Base-by-base conservation (phyloP, 768 basidiomycete species). In the Suillus weaverae region DNA sequence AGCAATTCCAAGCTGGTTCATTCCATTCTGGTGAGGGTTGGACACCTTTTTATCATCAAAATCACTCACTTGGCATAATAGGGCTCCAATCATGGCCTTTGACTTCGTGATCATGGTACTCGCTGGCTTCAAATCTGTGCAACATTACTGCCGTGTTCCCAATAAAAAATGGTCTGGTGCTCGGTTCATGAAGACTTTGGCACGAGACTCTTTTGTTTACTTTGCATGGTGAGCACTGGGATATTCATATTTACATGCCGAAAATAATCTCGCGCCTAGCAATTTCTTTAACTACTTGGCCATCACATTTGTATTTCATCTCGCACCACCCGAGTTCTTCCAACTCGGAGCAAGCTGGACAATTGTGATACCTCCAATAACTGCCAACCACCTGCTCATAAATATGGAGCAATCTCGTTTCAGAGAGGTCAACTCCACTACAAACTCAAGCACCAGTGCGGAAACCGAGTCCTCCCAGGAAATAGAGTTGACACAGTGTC, bases 201-300 rank as follows among this genome's bases (percentile, higher is more conserved):
- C 62, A 26, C 53, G 62, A 60, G 62, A 62, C 41, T 62, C 62
- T 32, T 62, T 62, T 16, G 16, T 62, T n/a, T 62, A 55, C 30
- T 62, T 62, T 56, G 50, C 53, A 20, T 36, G 33, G 62, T 59
- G 32, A 46, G 50, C 20, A 8, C 11, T 11, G 13, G 2, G 13
- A 14, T 41, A 20, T 32, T 26, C 36, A 38, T 35, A 14, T 50
- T 38, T 4, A 5, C 9, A 33, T 26, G 22, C 22, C 10, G 22
- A 20, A 54, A 33, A 26, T 18, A 43, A 57, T n/a, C 54, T n/a
- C 36, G 11, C 20, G 41, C 35, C 14, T 13, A 62, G 62, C 35
- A 62, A 62, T 22, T 62, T 62, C 22, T 14, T 39, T 3, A 57
- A 56, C 20, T 60, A 38, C 38, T 22, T 62, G 35, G 8, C 18